Conservation (phyloP, 176 grass and related monocot species). For the Ensete glaucum region DNA sequence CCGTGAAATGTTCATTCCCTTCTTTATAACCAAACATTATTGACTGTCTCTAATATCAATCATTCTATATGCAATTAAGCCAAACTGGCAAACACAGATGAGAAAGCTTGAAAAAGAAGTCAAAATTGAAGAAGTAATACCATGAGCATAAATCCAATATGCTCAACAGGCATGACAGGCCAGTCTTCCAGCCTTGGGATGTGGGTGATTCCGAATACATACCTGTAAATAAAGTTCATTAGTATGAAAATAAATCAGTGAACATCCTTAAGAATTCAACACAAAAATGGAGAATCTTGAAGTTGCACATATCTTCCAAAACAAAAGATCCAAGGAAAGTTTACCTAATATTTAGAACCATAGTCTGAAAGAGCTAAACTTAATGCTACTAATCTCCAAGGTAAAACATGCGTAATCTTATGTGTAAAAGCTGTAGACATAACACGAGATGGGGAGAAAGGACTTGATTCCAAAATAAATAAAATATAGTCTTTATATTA, state of each 20-base stretch:
- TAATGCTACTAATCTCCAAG: too few species aligned
- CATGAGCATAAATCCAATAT: conserved; percentile 28
- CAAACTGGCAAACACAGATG: background rate
- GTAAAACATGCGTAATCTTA: too few species aligned
- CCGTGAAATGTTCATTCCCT: too few species aligned
- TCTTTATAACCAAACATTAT: background rate
- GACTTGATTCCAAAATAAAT: too few species aligned
- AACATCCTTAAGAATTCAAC: background rate
- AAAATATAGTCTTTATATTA: too few species aligned
- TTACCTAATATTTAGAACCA: too few species aligned
- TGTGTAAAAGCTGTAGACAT: too few species aligned
- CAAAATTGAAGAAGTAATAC: background rate
- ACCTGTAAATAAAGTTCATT: conserved; percentile 34
- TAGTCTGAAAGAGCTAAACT: too few species aligned
- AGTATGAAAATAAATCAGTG: background rate
- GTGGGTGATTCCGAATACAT: conserved; percentile 87
- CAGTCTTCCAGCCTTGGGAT: conserved; percentile 97
- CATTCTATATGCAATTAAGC: conserved; percentile 4
- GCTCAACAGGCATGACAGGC: conserved; percentile 62
- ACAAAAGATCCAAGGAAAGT: too few species aligned
- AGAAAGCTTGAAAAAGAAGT: background rate
- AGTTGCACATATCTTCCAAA: background rate
- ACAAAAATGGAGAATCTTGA: background rate
- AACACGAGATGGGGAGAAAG: too few species aligned
- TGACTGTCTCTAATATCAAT: background rate